phyloP scores from a whole-genome alignment of 129 eudicot species.

The Mikania micrantha region DNA sequence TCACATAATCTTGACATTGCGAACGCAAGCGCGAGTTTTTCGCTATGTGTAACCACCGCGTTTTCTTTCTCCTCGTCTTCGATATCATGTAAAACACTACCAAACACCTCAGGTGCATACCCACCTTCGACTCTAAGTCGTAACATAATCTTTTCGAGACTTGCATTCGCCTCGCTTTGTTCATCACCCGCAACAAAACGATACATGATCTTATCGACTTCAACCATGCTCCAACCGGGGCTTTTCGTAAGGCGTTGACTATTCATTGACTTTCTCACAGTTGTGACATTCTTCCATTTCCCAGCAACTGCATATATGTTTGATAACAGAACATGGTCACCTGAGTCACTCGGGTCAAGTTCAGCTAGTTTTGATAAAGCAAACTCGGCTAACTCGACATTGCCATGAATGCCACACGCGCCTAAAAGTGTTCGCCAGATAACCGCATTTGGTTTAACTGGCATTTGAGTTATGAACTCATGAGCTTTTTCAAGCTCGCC shows the following conservation, averaged over 20 bases:
- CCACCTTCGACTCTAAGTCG: conserved; percentile 49
- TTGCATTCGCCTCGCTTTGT: conserved; percentile 35
- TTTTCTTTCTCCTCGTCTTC: conserved; percentile 66
- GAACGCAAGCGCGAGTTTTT: conserved; percentile 54
- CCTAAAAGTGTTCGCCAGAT: conserved; percentile 48
- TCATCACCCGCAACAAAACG: conserved; percentile 45
- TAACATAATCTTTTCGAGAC: conserved; percentile 36
- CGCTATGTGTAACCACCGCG: conserved; percentile 42
- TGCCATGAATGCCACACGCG: conserved; percentile 40
- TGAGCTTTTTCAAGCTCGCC: conserved; percentile 36
- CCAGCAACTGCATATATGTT: conserved; percentile 39
- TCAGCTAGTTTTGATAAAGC: conserved; percentile 19
- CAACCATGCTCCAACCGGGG: conserved; percentile 44
- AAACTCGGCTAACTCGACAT: conserved; percentile 27
- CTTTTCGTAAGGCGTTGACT: conserved; percentile 22
- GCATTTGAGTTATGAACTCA: conserved; percentile 31
- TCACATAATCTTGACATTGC: conserved; percentile 40
- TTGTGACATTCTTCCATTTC: conserved; percentile 35
- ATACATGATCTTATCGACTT: conserved; percentile 31
- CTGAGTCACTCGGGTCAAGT: conserved; percentile 33
- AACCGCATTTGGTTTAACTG: conserved; percentile 28
- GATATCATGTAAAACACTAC: conserved; percentile 50
- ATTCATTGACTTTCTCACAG: conserved; percentile 30
- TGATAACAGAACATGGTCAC: conserved; percentile 40
- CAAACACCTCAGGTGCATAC: conserved; percentile 35